These are phyloP conservation scores for Smallanthus sonchifolius DNA, from an alignment of 129 eudicot species.

Conservation along the genomic window DNA sequence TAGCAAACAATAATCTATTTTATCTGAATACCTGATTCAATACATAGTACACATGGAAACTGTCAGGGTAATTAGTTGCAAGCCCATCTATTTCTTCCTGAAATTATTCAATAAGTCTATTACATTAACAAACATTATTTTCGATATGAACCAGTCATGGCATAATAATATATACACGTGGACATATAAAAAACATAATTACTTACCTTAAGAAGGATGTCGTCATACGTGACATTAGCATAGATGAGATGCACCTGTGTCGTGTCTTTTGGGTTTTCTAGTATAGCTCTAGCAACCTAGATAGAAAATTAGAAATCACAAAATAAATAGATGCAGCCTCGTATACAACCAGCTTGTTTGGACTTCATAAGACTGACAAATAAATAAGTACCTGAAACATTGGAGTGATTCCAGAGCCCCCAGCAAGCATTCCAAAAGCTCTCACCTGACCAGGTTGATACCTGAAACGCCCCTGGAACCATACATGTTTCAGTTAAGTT, in stretches of 20 bases:
- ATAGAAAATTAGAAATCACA: background rate
- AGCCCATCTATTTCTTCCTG: constrained; percentile 79
- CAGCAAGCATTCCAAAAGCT: constrained; percentile 98
- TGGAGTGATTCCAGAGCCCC: constrained; percentile 98
- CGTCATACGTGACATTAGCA: constrained; percentile 82
- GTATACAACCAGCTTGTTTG: constrained; percentile 1
- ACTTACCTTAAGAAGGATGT: constrained; percentile 81
- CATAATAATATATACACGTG: background rate
- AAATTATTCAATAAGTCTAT: background rate
- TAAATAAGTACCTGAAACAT: constrained; percentile 75
- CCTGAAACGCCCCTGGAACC: constrained; percentile 64
- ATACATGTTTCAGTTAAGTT: background rate
- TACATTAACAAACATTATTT: background rate
- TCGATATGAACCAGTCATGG: background rate
- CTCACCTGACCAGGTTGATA: constrained; percentile 84
- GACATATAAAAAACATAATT: background rate
- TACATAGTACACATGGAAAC: constrained; percentile 70
- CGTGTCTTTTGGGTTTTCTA: constrained; percentile 76
- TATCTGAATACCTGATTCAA: constrained; percentile 64
- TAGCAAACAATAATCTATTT: background rate
- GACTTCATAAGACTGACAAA: background rate
- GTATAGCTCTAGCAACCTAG: constrained; percentile 88
- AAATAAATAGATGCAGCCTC: background rate
- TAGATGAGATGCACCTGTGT: constrained; percentile 85
- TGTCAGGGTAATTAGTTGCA: constrained; percentile 51